Conservation (phyloP, 2,329 filamentous ascomycete genomes). For the Colletotrichum camelliae region DNA sequence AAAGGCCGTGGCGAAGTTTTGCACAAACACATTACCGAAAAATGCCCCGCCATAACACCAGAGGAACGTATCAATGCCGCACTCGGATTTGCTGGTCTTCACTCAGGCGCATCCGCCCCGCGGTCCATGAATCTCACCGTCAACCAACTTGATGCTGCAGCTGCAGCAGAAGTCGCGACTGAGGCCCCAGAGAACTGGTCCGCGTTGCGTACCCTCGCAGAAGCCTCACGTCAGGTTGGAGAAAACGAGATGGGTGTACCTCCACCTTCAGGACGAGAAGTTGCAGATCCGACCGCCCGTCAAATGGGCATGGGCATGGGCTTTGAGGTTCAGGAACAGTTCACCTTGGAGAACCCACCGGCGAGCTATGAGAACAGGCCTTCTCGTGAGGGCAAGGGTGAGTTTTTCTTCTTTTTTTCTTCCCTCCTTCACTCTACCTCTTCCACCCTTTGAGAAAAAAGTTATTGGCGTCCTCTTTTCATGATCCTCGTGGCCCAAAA, state of each 20-base stretch:
- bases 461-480: neutral
- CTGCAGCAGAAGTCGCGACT: constrained; percentile 16
- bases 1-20: constrained; percentile 88
- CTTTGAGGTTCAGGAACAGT: constrained; percentile 64
- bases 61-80: constrained; percentile 76
- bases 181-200: constrained; percentile 68
- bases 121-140: constrained; percentile 20
- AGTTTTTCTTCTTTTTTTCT: constrained; percentile 9
- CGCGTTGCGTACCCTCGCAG: constrained; percentile 83
- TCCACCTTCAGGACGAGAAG: constrained; percentile 2
- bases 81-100: constrained; percentile 22
- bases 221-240: constrained; percentile 81
- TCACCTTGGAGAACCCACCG: constrained; percentile 62
- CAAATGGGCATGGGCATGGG: constrained; percentile 29
- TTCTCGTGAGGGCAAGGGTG: constrained; percentile 41
- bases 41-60: constrained; percentile 80
- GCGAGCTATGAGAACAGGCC: constrained; percentile 49
- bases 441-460: neutral
- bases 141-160: constrained; percentile 14
- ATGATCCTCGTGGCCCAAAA: neutral
- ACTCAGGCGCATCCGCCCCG: constrained; percentile 14
- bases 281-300: constrained; percentile 26
- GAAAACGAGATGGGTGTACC: constrained; percentile 19
- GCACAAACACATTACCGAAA: constrained; percentile 82
- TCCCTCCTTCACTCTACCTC: neutral